These are phyloP conservation scores for Fusarium domesticum DNA, from an alignment of 2,329 filamentous ascomycete species.

Conservation along the genomic window DNA sequence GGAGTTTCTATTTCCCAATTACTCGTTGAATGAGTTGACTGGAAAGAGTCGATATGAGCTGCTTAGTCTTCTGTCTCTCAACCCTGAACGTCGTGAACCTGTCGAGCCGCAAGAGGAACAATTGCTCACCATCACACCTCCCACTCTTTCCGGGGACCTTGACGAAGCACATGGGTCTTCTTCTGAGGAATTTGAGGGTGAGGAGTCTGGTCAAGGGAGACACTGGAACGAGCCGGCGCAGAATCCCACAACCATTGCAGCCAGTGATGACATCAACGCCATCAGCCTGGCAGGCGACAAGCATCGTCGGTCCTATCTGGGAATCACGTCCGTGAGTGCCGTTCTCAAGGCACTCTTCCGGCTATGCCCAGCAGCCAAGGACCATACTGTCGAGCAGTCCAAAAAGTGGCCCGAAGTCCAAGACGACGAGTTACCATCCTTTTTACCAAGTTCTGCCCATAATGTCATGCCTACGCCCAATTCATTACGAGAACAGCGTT, in stretches of 20 bases:
- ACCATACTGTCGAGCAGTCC: conserved; percentile 26
- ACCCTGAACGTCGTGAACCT: not conserved
- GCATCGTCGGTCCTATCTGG: conserved; percentile 57
- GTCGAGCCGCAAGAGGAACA: not conserved
- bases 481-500: conserved; percentile 31
- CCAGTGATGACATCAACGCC: conserved; percentile 34
- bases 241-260: conserved; percentile 20
- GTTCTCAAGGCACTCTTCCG: conserved; percentile 55
- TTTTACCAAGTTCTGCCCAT: conserved; percentile 29
- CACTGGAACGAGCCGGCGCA: conserved; percentile 31
- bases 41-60: conserved; percentile 5
- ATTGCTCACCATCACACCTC: conserved; percentile 16
- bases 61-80: not conserved
- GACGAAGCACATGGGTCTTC: conserved; percentile 1
- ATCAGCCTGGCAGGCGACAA: conserved; percentile 49
- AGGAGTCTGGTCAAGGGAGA: conserved; percentile 27
- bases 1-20: conserved; percentile 2
- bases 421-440: conserved; percentile 29
- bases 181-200: conserved; percentile 10
- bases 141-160: conserved; percentile 23
- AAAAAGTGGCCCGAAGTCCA: conserved; percentile 21
- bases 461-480: conserved; percentile 42
- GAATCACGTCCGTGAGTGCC: conserved; percentile 62
- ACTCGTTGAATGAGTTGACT: conserved; percentile 3
- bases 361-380: conserved; percentile 32